Base-by-base conservation (phyloP, 306 rosid genomes). In the Styphnolobium japonicum region DNA sequence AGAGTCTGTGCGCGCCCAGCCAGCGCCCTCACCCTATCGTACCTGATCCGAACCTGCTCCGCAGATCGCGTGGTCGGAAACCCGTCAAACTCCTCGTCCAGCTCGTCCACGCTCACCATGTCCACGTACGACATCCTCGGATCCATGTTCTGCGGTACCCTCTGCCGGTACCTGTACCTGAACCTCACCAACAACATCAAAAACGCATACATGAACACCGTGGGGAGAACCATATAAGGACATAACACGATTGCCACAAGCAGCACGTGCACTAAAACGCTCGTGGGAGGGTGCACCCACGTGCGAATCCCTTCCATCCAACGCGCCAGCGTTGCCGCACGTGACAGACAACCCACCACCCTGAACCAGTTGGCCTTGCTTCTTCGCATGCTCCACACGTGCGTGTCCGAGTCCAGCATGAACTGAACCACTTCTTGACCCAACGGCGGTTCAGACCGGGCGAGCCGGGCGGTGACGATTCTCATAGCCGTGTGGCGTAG, bases 331-430 rank as follows among this genome's bases (percentile, higher is more conserved):
- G 89, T 39, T 8, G 92, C 94, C 0, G 61, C 92, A 11, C 92
- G 90, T 52, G 95, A 77, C 22, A 94, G 25, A 10, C 91, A 88
- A 0, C 87, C 84, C 46, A 86, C 83, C 10, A 90, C 86, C 0
- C 95, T 83, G 29, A 89, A 90, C 98, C 97, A 92, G 34, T 91
- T 92, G 5, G 97, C 92, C 82, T 91, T 94, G 88, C 97, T 94
- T 0, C 97, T 52, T 66, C 97, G 73, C 94, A 91, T 86, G 86
- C 97, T 90, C 97, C 97, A 94, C 82, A 91, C 86, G 80, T 92
- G 91, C 5, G 89, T 87, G 53, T 92, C 95, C 0, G 94, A 86
- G 21, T 94, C 98, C 68, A 94, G 67, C 90, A 94, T 81, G 75
- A 72, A 94, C 18, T 91, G 98, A 33, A 94, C 97, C 67, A 92